Conservation (phyloP, 495 filamentous ascomycete genomes). For the Penicillium malachiteum region DNA sequence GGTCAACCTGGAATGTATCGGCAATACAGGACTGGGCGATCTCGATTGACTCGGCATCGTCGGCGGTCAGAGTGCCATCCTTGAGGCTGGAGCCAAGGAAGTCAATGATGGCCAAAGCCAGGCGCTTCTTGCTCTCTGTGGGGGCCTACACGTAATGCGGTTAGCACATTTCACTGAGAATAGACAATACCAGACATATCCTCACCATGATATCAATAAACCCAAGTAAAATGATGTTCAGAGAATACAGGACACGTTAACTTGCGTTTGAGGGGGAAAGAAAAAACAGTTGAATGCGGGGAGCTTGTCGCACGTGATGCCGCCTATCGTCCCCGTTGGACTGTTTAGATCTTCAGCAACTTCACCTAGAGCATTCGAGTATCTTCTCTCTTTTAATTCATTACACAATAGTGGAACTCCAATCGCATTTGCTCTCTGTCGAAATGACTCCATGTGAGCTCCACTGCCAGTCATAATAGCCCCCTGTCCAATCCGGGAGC, state of each 20-base stretch:
- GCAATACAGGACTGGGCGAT: slow-evolving; percentile 90
- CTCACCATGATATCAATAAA: slow-evolving; percentile 21
- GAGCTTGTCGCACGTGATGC: slow-evolving; percentile 30
- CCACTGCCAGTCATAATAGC: slow-evolving; percentile 24
- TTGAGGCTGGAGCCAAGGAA: slow-evolving; percentile 83
- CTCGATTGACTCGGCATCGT: slow-evolving; percentile 89
- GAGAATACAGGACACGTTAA: background rate
- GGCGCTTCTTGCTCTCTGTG: slow-evolving; percentile 83
- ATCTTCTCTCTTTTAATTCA: slow-evolving; percentile 5
- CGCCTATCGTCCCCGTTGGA: slow-evolving; percentile 28
- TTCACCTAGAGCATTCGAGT: slow-evolving; percentile 1
- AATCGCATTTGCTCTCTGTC: slow-evolving; percentile 5
- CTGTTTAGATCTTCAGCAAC: slow-evolving; percentile 10
- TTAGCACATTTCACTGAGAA: slow-evolving; percentile 10
- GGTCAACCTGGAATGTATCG: slow-evolving; percentile 92
- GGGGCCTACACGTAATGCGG: slow-evolving; percentile 39
- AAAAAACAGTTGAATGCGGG: slow-evolving; percentile 25
- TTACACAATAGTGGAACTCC: background rate
- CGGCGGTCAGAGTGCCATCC: slow-evolving; percentile 81
- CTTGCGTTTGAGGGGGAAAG: slow-evolving; percentile 10
- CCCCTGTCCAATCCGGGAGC: slow-evolving; percentile 38
- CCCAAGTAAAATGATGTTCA: background rate
- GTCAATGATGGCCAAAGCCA: slow-evolving; percentile 95
- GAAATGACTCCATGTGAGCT: slow-evolving; percentile 47
- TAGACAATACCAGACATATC: background rate